Evolutionary conservation across 805 yeast genomes (phyloP).

Genomic region (Sugiyamaella floridensis): DNA sequence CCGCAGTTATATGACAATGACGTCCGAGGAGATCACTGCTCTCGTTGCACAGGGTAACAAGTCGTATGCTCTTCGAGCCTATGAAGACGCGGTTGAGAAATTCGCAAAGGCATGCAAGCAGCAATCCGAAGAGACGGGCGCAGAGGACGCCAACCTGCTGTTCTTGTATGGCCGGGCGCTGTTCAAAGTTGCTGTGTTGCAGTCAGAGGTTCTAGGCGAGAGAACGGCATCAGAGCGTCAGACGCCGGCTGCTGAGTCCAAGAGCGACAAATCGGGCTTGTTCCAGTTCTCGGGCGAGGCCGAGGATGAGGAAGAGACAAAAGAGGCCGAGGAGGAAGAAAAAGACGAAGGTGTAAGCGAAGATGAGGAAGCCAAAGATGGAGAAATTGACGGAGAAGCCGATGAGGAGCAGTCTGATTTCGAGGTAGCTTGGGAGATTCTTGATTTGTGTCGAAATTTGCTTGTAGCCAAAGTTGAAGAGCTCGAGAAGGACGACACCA

Average conservation of each 20-base stretch:
- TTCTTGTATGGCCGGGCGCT: constrained; percentile 73
- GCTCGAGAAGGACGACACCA: constrained; percentile 19
- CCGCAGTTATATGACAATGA: not conserved
- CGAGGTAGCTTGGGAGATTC: constrained; percentile 81
- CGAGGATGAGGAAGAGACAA: constrained; percentile 21
- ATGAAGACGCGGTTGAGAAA: constrained; percentile 58
- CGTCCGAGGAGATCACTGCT: constrained; percentile 36
- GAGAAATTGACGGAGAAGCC: constrained; percentile 24
- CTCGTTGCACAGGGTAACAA: constrained; percentile 57
- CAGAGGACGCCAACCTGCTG: constrained; percentile 67
- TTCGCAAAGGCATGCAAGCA: constrained; percentile 69
- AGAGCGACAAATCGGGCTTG: constrained; percentile 13
- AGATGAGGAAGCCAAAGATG: constrained; percentile 25
- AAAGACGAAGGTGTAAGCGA: constrained; percentile 18
- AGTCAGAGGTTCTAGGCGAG: constrained; percentile 70
- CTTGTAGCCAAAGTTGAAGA: constrained; percentile 43
- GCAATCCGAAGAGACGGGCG: constrained; percentile 44
- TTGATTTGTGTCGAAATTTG: constrained; percentile 69
- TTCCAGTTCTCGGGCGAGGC: constrained; percentile 19
- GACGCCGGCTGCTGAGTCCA: constrained; percentile 1
- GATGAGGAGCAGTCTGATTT: constrained; percentile 61
- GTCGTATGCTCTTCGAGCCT: constrained; percentile 56
- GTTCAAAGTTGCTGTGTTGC: constrained; percentile 67
- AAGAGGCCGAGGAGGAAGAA: constrained; percentile 12
- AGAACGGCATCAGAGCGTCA: constrained; percentile 24